phyloP scores from a whole-genome alignment of 2,329 filamentous ascomycete genomes.

The Curvularia spicifera region DNA sequence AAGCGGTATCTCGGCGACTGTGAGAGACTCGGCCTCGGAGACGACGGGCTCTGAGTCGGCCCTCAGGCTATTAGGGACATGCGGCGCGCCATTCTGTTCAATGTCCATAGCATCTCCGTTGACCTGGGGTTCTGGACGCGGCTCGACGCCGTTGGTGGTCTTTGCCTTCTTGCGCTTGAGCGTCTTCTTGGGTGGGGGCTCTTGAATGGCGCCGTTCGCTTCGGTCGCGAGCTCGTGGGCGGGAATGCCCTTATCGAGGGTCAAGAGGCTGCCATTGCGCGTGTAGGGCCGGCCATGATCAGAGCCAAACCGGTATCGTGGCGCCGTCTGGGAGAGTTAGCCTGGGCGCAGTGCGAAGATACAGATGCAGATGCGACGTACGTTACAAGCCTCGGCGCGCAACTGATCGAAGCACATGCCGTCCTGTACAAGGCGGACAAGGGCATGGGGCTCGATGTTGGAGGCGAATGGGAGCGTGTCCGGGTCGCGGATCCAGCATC shows the following conservation, averaged over 20 bases:
- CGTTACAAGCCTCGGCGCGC: conserved; percentile 46
- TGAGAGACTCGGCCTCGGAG: conserved; percentile 49
- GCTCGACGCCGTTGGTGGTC: conserved; percentile 41
- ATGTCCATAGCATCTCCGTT: conserved; percentile 59
- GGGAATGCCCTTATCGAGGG: conserved; percentile 46
- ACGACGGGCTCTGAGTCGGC: conserved; percentile 46
- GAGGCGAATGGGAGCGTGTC: conserved; percentile 67
- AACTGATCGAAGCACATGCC: conserved; percentile 60
- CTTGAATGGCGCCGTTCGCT: conserved; percentile 41
- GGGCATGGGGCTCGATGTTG: conserved; percentile 63
- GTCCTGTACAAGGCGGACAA: conserved; percentile 68
- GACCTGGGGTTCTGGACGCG: conserved; percentile 41
- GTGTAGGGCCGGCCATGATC: conserved; percentile 51
- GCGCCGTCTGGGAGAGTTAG: conserved; percentile 39
- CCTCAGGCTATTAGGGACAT: conserved; percentile 38
- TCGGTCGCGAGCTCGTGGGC: conserved; percentile 45
- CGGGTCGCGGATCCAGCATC: conserved; percentile 68
- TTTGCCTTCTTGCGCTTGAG: conserved; percentile 47
- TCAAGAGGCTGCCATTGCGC: conserved; percentile 47
- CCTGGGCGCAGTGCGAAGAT: background rate
- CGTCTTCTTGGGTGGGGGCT: conserved; percentile 42
- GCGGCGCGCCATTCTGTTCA: conserved; percentile 45
- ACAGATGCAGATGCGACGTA: conserved; percentile 25
- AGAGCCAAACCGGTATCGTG: conserved; percentile 47
- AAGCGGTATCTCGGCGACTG: conserved; percentile 47